Base-by-base conservation (phyloP, 306 rosid species). In the Prunus davidiana region DNA sequence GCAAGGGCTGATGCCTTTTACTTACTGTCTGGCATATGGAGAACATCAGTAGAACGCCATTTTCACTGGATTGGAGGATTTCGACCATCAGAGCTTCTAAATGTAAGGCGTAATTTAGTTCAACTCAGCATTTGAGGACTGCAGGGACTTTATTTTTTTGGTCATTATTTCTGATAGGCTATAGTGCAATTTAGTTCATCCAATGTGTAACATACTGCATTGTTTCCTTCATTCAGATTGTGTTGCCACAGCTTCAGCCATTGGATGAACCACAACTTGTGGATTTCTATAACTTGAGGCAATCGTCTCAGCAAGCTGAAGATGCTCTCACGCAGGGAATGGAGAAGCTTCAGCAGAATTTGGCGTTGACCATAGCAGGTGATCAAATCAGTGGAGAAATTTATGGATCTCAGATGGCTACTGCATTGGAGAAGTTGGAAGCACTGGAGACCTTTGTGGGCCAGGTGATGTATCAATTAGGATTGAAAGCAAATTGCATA, bases 61-160 rank as follows among this genome's bases (percentile, higher is more conserved):
- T 92, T 91, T 82, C 90, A 85, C 45, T 96, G 99, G 99, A 96
- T 96, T 5, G 99, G 99, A 58, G 99, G 99, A 52, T 88, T 92
- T n/a, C 99, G 99, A 75, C 99, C 99, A 0, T 96, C 99, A 0
- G 93, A 96, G 80, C 91, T 96, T 86, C 89, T 96, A 71, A 84
- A 82, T 1, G 99, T 96, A 91, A 70, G 27, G 56, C 8, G 34
- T 64, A 45, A 60, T 13, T 41, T 64, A 64, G 27, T 22, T 74
- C 76, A 57, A 38, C 43, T 38, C 43, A 38, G 43, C 43, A 7
- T 38, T 38, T 38, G 43, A 38, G 43, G 43, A 38, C 43, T 6
- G 43, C 43, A 38, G 43, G 43, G 9, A 38, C 43, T 38, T 38
- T 0, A 38, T 38, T 66, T 43, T 28, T 43, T n/a, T 0, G 54